phyloP scores from a whole-genome alignment of 2,329 filamentous ascomycete species.

The Blumeria hordei region DNA sequence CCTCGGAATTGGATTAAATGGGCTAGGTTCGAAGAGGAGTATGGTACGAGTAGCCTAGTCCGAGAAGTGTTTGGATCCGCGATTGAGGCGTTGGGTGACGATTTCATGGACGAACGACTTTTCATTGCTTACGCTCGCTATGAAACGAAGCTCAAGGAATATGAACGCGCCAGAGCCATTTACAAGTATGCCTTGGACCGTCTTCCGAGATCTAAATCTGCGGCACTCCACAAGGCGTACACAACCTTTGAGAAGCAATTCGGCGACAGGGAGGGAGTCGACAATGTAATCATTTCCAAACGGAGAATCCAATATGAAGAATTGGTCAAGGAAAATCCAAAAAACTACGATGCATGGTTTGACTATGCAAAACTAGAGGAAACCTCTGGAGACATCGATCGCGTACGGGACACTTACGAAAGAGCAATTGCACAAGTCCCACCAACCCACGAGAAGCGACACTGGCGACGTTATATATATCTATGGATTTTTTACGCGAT shows the following conservation, averaged over 20 bases:
- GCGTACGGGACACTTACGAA: slow-evolving; percentile 82
- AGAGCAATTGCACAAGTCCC: slow-evolving; percentile 87
- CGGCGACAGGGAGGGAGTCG: slow-evolving; percentile 76
- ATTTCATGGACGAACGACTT: slow-evolving; percentile 86
- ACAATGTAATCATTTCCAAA: slow-evolving; percentile 90
- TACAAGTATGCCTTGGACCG: slow-evolving; percentile 93
- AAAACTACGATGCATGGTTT: slow-evolving; percentile 95
- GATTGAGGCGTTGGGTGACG: slow-evolving; percentile 73
- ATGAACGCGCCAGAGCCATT: slow-evolving; percentile 77
- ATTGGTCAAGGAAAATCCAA: slow-evolving; percentile 75
- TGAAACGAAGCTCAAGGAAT: slow-evolving; percentile 84
- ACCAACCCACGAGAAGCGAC: slow-evolving; percentile 84
- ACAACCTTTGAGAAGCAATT: slow-evolving; percentile 98
- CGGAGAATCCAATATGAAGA: slow-evolving; percentile 84
- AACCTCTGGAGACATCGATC: slow-evolving; percentile 54
- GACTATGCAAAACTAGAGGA: slow-evolving; percentile 87
- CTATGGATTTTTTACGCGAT: slow-evolving; percentile 94
- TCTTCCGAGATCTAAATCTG: slow-evolving; percentile 66
- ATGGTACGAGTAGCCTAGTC: slow-evolving; percentile 73
- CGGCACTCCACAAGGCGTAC: slow-evolving; percentile 72
- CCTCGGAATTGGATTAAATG: slow-evolving; percentile 97
- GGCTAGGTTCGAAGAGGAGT: slow-evolving; percentile 92
- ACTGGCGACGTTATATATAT: slow-evolving; percentile 95
- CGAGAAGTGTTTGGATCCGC: slow-evolving; percentile 76
- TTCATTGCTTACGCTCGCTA: slow-evolving; percentile 93